Conservation (phyloP, 345 rosid genomes). For the Bruguiera parviflora region DNA sequence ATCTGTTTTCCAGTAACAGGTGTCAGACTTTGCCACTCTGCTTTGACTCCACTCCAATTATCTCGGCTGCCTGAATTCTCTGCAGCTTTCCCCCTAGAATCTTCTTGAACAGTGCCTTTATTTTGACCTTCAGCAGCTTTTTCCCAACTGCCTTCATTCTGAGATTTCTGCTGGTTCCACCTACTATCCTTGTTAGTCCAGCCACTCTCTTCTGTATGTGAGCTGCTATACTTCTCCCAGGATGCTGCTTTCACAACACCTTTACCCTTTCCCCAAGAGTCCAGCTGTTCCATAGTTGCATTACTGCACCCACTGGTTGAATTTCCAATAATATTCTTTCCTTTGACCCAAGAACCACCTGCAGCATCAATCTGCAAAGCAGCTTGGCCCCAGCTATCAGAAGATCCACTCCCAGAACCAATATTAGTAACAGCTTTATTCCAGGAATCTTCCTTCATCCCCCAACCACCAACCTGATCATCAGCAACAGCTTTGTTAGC, state of each 20-base stretch:
- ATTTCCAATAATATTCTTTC: slow-evolving; percentile 17
- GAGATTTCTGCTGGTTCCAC: slow-evolving; percentile 13
- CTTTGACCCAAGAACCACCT: slow-evolving; percentile 36
- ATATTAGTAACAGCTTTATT: slow-evolving; percentile 40
- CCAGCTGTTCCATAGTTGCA: slow-evolving; percentile 14
- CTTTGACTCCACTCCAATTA: slow-evolving; percentile 15
- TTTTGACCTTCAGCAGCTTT: slow-evolving; percentile 14
- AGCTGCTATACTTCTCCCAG: slow-evolving; percentile 20
- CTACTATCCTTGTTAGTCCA: slow-evolving; percentile 4
- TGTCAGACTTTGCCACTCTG: slow-evolving; percentile 19
- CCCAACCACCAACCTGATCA: slow-evolving; percentile 45
- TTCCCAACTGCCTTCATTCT: slow-evolving; percentile 17
- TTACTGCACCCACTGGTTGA: slow-evolving; percentile 24
- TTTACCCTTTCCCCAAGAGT: slow-evolving; percentile 28
- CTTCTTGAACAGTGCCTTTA: slow-evolving; percentile 6
- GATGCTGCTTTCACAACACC: slow-evolving; percentile 20
- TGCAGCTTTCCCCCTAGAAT: slow-evolving; percentile 21
- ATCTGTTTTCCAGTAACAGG: slow-evolving; percentile 14
- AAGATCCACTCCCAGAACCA: slow-evolving; percentile 30
- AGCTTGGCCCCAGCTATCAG: slow-evolving; percentile 52
- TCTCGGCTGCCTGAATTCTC: slow-evolving; percentile 11
- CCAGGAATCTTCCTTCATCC: slow-evolving; percentile 44
- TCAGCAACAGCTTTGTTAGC: slow-evolving; percentile 30
- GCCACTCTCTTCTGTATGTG: neutral
- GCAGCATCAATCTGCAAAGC: slow-evolving; percentile 24